Conservation (phyloP, 2,329 filamentous ascomycete genomes). For the Fusarium musae region DNA sequence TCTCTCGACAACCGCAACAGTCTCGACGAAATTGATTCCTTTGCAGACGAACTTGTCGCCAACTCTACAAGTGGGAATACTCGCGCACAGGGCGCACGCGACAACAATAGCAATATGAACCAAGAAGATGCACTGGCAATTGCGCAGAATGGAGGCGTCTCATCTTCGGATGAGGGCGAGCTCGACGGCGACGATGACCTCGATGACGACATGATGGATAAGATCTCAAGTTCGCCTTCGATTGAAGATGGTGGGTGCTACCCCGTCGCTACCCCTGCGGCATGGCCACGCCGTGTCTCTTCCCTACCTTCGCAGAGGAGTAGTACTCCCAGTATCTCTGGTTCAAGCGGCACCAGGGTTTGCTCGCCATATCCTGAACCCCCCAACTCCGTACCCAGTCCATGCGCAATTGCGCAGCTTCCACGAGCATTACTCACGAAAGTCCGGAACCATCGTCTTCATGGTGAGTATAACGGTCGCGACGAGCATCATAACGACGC, state of each 20-base stretch:
- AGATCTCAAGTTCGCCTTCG: constrained; percentile 97
- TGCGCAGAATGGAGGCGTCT: constrained; percentile 69
- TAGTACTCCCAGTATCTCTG: constrained; percentile 44
- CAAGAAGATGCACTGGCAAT: constrained; percentile 69
- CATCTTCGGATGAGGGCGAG: constrained; percentile 69
- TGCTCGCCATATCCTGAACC: constrained; percentile 56
- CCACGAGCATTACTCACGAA: constrained; percentile 26
- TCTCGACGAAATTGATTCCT: constrained; percentile 56
- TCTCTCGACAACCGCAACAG: constrained; percentile 61
- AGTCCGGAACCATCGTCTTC: constrained; percentile 58
- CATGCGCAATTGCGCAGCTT: constrained; percentile 36
- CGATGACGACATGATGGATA: constrained; percentile 96
- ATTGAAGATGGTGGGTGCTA: constrained; percentile 97
- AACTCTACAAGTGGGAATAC: constrained; percentile 49
- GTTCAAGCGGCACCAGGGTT: constrained; percentile 39
- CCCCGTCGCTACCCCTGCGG: constrained; percentile 50
- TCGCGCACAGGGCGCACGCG: constrained; percentile 22
- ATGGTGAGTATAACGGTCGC: constrained; percentile 57
- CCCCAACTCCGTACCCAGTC: constrained; percentile 46
- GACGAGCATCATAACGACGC: constrained; percentile 48
- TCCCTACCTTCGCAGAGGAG: constrained; percentile 52
- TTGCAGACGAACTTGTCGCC: constrained; percentile 58
- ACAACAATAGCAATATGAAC: constrained; percentile 48
- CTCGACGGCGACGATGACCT: constrained; percentile 76
- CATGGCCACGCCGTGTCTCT: constrained; percentile 58